phyloP scores from a whole-genome alignment of 352 stramenopile species.

The Phytophthora ramorum region DNA sequence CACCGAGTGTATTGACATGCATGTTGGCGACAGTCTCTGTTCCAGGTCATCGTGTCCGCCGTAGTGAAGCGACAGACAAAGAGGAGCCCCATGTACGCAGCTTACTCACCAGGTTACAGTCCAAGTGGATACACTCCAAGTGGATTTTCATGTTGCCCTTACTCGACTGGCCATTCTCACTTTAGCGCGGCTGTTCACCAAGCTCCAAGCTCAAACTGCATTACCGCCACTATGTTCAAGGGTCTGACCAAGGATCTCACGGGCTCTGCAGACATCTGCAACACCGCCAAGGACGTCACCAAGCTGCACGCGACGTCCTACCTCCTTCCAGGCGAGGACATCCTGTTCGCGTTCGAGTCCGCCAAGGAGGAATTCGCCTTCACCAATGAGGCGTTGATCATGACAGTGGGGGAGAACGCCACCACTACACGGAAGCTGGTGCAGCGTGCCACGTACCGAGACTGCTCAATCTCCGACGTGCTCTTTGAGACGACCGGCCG shows the following conservation, averaged over 20 bases:
- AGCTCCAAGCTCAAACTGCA: background rate
- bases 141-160: slow-evolving; percentile 30
- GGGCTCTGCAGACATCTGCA: slow-evolving; percentile 63
- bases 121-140: slow-evolving; percentile 10
- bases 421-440: slow-evolving; percentile 58
- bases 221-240: slow-evolving; percentile 45
- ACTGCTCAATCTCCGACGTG: slow-evolving; percentile 41
- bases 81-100: slow-evolving; percentile 6
- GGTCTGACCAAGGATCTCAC: slow-evolving; percentile 57
- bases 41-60: slow-evolving; percentile 13
- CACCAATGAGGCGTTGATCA: slow-evolving; percentile 65
- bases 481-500: slow-evolving; percentile 63
- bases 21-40: slow-evolving; percentile 16
- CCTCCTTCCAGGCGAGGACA: slow-evolving; percentile 45
- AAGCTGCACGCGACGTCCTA: slow-evolving; percentile 44
- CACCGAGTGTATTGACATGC: slow-evolving; percentile 4
- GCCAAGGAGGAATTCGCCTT: slow-evolving; percentile 69
- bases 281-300: slow-evolving; percentile 30
- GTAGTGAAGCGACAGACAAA: slow-evolving; percentile 15
- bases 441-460: slow-evolving; percentile 48
- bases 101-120: slow-evolving; percentile 24
- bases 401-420: slow-evolving; percentile 43
- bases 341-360: slow-evolving; percentile 67
- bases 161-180: slow-evolving; percentile 20
- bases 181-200: slow-evolving; percentile 25